Conservation (phyloP, 768 basidiomycete species). For the Pisolithus tinctorius region DNA sequence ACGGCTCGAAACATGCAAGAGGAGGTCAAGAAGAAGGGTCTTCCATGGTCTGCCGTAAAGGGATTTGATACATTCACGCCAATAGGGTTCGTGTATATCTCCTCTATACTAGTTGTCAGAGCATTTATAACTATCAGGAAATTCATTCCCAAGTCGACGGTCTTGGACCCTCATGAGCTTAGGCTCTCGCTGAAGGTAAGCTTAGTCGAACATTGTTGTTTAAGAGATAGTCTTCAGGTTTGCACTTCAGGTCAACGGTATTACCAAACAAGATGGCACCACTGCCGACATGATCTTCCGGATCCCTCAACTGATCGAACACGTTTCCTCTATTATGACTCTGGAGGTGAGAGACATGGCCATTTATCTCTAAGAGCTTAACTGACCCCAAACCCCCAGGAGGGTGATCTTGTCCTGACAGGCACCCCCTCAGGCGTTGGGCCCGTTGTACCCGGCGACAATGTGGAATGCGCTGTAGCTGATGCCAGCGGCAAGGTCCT, state of each 20-base stretch:
- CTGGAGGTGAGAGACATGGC: conserved; percentile 56
- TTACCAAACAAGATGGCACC: conserved; percentile 75
- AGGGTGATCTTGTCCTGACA: conserved; percentile 87
- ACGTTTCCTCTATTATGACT: conserved; percentile 93
- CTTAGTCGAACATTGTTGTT: background rate
- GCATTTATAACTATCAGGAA: conserved; percentile 34
- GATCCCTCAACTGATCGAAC: conserved; percentile 82
- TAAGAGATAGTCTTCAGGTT: background rate
- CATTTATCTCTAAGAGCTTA: background rate
- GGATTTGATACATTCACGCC: conserved; percentile 97
- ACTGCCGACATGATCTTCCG: conserved; percentile 90
- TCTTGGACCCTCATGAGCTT: conserved; percentile 72
- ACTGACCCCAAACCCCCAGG: conserved; percentile 36
- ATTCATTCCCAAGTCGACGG: conserved; percentile 70
- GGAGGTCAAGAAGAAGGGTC: conserved; percentile 81
- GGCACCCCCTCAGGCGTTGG: conserved; percentile 93
- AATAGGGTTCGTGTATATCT: conserved; percentile 52
- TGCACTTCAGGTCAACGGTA: conserved; percentile 66
- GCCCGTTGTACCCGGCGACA: conserved; percentile 67
- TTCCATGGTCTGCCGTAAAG: conserved; percentile 98
- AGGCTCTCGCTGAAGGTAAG: conserved; percentile 67
- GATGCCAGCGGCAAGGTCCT: conserved; percentile 51
- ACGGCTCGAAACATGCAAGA: conserved; percentile 95
- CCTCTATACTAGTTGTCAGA: background rate
- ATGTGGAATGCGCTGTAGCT: conserved; percentile 64